Base-by-base conservation (phyloP, 257 asterid genomes). In the Sherardia arvensis region DNA sequence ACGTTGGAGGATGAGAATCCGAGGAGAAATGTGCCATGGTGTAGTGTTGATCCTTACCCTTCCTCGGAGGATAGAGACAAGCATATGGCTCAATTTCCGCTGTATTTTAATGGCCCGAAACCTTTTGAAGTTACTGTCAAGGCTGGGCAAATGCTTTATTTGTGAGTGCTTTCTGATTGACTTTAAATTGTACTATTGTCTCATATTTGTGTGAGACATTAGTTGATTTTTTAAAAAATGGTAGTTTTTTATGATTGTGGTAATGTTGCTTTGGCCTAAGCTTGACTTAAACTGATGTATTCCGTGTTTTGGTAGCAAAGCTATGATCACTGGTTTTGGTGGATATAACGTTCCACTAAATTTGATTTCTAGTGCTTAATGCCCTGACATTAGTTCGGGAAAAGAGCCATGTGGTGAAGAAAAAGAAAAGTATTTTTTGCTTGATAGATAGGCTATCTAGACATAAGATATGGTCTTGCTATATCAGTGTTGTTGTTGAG, bases 21-120 rank as follows among this genome's bases (percentile, higher is more conserved):
- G 3, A 47, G 59, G 18, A 66, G 76, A 57, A 40, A 74, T 49
- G 90, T 89, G 22, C 98, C 97, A 2, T 92, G 98, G 98, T 83
- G 91, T 71, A 85, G 97, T 69, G 93, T 92, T 73, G 76, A 89
- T 81, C 98, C 98, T 14, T 79, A 77, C 69, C 95, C 98, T 61
- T 73, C 83, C 14, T 79, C 78, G 11, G 73, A 66, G 62, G 78
- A 73, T 55, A 83, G 65, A 62, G 81, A 25, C 72, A 80, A 66
- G 36, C 88, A 77, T 71, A 66, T 67, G 21, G 74, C 84, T 53
- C 78, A 81, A 78, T 89, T 89, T 54, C 97, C 95, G 6, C 69
- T 81, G 66, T 92, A 80, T 71, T 92, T 83, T 76, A 65, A 79
- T 56, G 97, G 93, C 64, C 98, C 97, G 12, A 79, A 80, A 86